Base-by-base conservation (phyloP, 2,329 filamentous ascomycete genomes). In the Fusarium oligoseptatum region DNA sequence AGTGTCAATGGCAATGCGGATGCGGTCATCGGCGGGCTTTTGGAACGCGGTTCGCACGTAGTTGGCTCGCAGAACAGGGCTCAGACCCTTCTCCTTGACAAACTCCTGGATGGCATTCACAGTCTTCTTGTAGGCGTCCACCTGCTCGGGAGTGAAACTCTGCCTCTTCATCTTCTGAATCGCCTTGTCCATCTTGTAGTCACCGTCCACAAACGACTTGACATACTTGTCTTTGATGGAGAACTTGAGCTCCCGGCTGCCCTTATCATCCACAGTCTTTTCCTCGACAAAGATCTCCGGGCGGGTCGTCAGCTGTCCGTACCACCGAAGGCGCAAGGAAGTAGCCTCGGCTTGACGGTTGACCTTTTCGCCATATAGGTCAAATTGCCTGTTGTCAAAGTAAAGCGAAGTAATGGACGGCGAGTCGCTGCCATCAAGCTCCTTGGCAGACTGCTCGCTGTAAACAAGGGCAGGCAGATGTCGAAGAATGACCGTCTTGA, bases 31-130 rank as follows among this genome's bases (percentile, higher is more conserved):
- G 15, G 94, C 91, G 7, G 97, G 97, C 76, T 98, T 98, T 83
- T 99, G 97, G 86, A 98, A 99, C 1, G 97, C 97, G 1, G 95
- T 97, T 72, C 97, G 93, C 43, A 92, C 94, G 82, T 98, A 98
- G 84, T 97, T 98, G 72, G 97, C 97, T 60, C 97, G 92, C 63
- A 99, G 83, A 36, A 98, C 89, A 6, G 97, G 97, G 81, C 96
- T 91, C 17, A 99, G 87, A 65, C 93, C 89, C 79, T 94, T 91
- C 57, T 93, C 88, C 79, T 91, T 90, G 81, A 98, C 91, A 78
- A 97, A 96, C 1, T 88, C 86, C 81, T 98, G 95, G 45, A 98
- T 94, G 70, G 92, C 90, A 56, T 91, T 87, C 17, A 96, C 93
- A 3, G 93, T 92, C 39, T 87, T 87, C 82, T 93, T 92, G 80